These are phyloP conservation scores for Exsudoporus floridanus DNA, from an alignment of 1,284 basidiomycete species.

Conservation along the genomic window DNA sequence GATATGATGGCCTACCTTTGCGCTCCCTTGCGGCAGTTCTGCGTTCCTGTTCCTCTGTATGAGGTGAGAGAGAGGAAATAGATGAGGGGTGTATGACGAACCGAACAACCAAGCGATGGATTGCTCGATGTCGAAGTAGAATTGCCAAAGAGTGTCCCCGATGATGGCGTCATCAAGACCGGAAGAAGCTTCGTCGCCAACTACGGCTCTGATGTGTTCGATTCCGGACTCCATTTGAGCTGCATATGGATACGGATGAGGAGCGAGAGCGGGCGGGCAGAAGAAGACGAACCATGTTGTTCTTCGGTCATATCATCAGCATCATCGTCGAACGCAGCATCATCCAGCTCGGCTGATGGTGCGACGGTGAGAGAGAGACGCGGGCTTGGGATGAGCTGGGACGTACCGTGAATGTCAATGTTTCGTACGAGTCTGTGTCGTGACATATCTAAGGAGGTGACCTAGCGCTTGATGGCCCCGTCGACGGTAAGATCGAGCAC, in stretches of 20 bases:
- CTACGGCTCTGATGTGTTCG: constrained; percentile 61
- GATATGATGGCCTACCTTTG: constrained; percentile 69
- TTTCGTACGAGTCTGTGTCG: constrained; percentile 90
- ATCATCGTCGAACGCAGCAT: constrained; percentile 68
- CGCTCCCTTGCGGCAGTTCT: constrained; percentile 60
- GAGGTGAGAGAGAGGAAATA: background rate
- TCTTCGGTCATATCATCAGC: constrained; percentile 71
- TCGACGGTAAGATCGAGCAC: background rate
- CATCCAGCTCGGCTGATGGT: constrained; percentile 69
- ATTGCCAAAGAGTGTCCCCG: constrained; percentile 84
- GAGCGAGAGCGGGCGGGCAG: background rate
- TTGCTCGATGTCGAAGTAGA: constrained; percentile 83
- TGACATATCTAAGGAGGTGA: constrained; percentile 54
- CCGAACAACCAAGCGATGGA: constrained; percentile 74
- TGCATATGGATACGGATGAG: constrained; percentile 34
- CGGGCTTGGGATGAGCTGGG: constrained; percentile 11
- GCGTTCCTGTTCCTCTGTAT: constrained; percentile 59
- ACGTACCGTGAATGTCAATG: constrained; percentile 79
- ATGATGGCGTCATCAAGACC: constrained; percentile 76
- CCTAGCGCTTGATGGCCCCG: background rate
- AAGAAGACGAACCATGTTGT: constrained; percentile 53
- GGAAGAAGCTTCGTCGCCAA: constrained; percentile 67
- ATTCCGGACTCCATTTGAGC: constrained; percentile 74
- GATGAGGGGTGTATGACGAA: constrained; percentile 36
- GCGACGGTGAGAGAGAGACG: background rate